Base-by-base conservation (phyloP, 106 monocot genomes). In the Allium sativum region DNA sequence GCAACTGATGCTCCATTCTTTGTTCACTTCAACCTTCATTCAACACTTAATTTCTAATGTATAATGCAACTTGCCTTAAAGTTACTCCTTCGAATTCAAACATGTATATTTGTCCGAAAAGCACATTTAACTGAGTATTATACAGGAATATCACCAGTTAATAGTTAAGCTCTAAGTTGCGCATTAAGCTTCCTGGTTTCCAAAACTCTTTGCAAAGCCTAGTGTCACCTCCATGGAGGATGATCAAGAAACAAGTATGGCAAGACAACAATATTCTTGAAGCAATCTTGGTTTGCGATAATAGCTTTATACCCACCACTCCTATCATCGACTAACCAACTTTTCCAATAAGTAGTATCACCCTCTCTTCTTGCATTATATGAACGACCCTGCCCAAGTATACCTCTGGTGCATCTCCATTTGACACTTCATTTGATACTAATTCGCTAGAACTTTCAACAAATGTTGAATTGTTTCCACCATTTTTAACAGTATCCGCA, bases 231-330 rank as follows among this genome's bases (percentile, higher is more conserved):
- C 98, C 98, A 98, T 8, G 98, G 98, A 21, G 92, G 74, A 75
- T 98, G 98, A 78, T 98, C 98, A 55, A 87, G 88, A 52, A 98
- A 98, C 98, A 98, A 88, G 70, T 72, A 84, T n/a, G 92, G 91
- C 9, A 84, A 73, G 8, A 98, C 78, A 48, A 79, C 20, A 21
- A 98, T 79, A 66, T 98, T 85, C 55, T 66, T 82, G 69, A 98
- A 98, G 44, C 59, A 68, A 41, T 98, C 85, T 41, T 88, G 80
- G 4, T 74, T 72, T 55, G 98, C 79, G 5, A 98, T 21, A 64
- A 76, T 72, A 71, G 98, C 98, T 74, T 68, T 87, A 69, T 80
- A 76, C 16, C 16, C 62, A 50, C 46, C 43, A 63, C 77, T 72
- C 53, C 31, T 66, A 7, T 70, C 67, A 50, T 72, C 55, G 12